Evolutionary conservation across 1,284 basidiomycete genomes (phyloP).

Genomic region (Heterobasidion irregulare): DNA sequence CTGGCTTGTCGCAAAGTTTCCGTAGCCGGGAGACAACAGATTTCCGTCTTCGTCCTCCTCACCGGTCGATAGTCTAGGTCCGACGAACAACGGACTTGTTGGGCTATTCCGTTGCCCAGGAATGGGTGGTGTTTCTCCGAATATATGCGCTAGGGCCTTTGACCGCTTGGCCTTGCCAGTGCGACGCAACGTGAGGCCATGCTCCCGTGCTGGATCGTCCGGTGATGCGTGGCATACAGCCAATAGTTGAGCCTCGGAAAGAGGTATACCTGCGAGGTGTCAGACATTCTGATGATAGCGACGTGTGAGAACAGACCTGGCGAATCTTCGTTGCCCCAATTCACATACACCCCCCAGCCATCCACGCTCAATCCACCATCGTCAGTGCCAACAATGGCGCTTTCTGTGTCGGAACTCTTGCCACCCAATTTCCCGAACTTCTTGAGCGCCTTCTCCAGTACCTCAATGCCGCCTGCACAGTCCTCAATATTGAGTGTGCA

Average conservation of each 20-base stretch:
- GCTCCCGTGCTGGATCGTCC: conserved; percentile 75
- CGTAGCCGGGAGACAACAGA: conserved; percentile 21
- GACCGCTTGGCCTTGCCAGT: conserved; percentile 27
- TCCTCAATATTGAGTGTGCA: conserved; percentile 75
- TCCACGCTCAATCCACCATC: conserved; percentile 72
- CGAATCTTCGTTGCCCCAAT: conserved; percentile 46
- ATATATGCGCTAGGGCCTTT: conserved; percentile 46
- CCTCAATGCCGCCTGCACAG: conserved; percentile 73
- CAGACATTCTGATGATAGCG: conserved; percentile 7
- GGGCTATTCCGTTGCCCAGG: conserved; percentile 21
- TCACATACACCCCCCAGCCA: conserved; percentile 81
- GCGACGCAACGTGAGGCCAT: conserved; percentile 71
- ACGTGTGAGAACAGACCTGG: conserved; percentile 30
- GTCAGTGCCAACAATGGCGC: conserved; percentile 37
- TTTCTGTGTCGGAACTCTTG: conserved; percentile 33
- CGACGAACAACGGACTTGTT: conserved; percentile 21
- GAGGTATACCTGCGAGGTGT: conserved; percentile 42
- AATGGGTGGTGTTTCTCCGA: conserved; percentile 42
- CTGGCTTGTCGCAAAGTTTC: conserved; percentile 6
- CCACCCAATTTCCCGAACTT: conserved; percentile 74
- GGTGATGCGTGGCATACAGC: conserved; percentile 81
- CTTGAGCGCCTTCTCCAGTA: conserved; percentile 79
- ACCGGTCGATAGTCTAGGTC: conserved; percentile 16
- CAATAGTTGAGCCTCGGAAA: conserved; percentile 82
- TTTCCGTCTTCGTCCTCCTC: conserved; percentile 30